Evolutionary conservation across 2,329 filamentous ascomycete species (phyloP).

Genomic region (Monosporascus sp.): DNA sequence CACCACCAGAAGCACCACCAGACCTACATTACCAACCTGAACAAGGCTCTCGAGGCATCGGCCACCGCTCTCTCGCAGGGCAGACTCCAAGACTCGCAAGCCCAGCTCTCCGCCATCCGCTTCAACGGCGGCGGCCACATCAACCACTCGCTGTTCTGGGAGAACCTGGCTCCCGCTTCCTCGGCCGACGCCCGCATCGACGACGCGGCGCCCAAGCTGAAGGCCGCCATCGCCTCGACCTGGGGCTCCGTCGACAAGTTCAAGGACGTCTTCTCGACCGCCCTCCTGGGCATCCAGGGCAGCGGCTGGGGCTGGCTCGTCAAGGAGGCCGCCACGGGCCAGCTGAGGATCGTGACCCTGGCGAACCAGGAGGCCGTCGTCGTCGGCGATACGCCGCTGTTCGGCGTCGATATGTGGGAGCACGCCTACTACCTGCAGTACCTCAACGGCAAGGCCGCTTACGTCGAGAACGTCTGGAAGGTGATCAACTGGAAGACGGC

Average conservation of each 20-base stretch:
- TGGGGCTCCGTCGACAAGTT: slow-evolving; percentile 68
- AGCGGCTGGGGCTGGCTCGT: slow-evolving; percentile 89
- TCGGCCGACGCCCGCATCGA: slow-evolving; percentile 52
- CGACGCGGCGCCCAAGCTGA: slow-evolving; percentile 51
- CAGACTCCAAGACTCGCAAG: slow-evolving; percentile 54
- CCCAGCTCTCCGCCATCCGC: slow-evolving; percentile 65
- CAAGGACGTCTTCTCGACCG: slow-evolving; percentile 58
- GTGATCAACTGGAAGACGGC: slow-evolving; percentile 73
- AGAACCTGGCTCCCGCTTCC: slow-evolving; percentile 63
- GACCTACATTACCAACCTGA: slow-evolving; percentile 72
- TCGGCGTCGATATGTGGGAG: slow-evolving; percentile 89
- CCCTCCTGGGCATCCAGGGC: slow-evolving; percentile 69
- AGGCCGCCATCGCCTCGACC: slow-evolving; percentile 54
- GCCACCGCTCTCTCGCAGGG: slow-evolving; percentile 47
- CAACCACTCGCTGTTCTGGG: slow-evolving; percentile 92
- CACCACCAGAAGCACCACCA: slow-evolving; percentile 78
- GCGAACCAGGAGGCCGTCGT: slow-evolving; percentile 80
- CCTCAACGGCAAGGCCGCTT: slow-evolving; percentile 68
- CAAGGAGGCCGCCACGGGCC: slow-evolving; percentile 53
- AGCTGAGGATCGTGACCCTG: slow-evolving; percentile 69
- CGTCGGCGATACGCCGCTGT: slow-evolving; percentile 56
- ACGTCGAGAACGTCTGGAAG: slow-evolving; percentile 72
- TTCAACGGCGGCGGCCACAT: slow-evolving; percentile 92
- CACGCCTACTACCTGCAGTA: slow-evolving; percentile 90
- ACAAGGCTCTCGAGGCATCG: slow-evolving; percentile 59